Evolutionary conservation across 257 asterid species (phyloP).

Genomic region (Buddleja alternifolia): DNA sequence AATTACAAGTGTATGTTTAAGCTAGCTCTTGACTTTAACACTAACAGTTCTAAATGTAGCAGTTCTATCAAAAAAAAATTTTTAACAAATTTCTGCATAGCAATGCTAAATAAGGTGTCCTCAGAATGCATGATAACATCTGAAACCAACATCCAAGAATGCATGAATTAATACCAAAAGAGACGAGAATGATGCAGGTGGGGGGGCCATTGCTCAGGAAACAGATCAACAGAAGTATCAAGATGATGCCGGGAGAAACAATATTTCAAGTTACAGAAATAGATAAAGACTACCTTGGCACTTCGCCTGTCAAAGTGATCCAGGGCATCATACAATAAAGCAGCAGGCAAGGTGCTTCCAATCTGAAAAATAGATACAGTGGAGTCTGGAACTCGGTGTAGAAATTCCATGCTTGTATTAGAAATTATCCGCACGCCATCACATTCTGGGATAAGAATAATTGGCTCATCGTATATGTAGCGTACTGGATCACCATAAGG

Average conservation of each 20-base stretch:
- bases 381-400: slow-evolving; percentile 96
- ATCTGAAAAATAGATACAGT: slow-evolving; percentile 92
- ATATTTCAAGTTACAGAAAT: slow-evolving; percentile 14
- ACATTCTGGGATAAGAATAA: slow-evolving; percentile 86
- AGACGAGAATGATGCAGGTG: neutral
- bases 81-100: neutral
- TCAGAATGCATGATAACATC: neutral
- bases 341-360: slow-evolving; percentile 94
- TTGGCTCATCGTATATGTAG: slow-evolving; percentile 87
- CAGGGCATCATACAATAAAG: slow-evolving; percentile 89
- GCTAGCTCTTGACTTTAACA: neutral
- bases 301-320: slow-evolving; percentile 95
- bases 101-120: neutral
- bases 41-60: neutral
- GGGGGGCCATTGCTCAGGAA: slow-evolving; percentile 9
- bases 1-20: neutral
- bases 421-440: slow-evolving; percentile 94
- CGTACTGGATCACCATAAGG: slow-evolving; percentile 90
- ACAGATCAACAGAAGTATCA: neutral
- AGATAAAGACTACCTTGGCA: slow-evolving; percentile 72
- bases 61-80: neutral
- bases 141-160: neutral
- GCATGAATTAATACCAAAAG: neutral
- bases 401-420: slow-evolving; percentile 79
- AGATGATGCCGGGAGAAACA: slow-evolving; percentile 12